Percentiles rank a stretch among this genome's conserved stretches.
phyloP scores from a whole-genome alignment of 1,284 basidiomycete species.

The Malassezia slooffiae region DNA sequence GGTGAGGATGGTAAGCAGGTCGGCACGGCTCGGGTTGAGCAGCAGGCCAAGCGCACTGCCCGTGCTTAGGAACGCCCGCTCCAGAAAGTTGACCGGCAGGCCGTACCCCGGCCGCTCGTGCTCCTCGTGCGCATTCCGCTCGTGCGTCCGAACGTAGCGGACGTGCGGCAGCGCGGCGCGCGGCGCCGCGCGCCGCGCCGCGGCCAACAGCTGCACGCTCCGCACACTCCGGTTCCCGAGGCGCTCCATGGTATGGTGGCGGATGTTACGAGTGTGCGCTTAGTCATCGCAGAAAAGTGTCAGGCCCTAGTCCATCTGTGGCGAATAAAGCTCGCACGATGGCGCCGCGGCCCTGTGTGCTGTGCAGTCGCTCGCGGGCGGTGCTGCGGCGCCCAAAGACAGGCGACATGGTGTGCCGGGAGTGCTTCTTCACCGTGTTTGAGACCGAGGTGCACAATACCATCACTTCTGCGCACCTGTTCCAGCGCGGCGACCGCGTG shows the following conservation, averaged over 20 bases:
- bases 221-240: no score
- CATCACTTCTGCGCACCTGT: conserved; percentile 59
- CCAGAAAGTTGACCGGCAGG: conserved; percentile 6
- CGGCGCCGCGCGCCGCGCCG: neutral
- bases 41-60: conserved; percentile 78
- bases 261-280: no score
- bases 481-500: conserved; percentile 80
- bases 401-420: conserved; percentile 87
- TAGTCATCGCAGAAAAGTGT: no score
- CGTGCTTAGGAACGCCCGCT: conserved; percentile 59
- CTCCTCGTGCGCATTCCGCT: conserved; percentile 9
- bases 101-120: conserved; percentile 11
- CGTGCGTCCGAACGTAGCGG: neutral
- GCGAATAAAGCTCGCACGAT: no score
- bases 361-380: conserved; percentile 66
- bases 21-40: conserved; percentile 65
- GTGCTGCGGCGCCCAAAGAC: conserved; percentile 93
- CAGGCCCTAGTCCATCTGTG: no score
- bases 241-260: no score
- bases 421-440: conserved; percentile 92
- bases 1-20: conserved; percentile 29
- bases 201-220: neutral
- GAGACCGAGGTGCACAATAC: conserved; percentile 98
- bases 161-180: neutral
- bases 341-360: conserved; percentile 60